phyloP scores from a whole-genome alignment of 169 alveolate genomes.

The Cryptosporidium bovis region DNA sequence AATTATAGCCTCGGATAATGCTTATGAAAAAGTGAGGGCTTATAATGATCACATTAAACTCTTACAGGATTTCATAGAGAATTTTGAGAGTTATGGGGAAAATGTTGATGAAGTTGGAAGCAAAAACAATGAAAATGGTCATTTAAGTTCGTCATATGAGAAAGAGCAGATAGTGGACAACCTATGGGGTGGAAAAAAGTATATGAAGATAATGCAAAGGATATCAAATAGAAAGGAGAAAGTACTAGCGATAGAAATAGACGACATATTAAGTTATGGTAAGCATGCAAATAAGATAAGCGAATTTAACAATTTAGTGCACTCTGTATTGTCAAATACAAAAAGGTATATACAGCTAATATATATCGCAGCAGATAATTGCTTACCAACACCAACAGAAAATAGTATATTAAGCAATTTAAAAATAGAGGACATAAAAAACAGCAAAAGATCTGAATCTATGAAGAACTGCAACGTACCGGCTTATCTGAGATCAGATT shows the following conservation, averaged over 20 bases:
- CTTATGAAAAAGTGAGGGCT: conserved; percentile 70
- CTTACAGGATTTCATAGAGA: conserved; percentile 30
- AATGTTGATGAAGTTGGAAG: not conserved
- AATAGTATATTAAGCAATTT: conserved; percentile 1
- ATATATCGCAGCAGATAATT: conserved; percentile 66
- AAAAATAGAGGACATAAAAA: conserved; percentile 47
- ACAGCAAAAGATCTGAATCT: conserved; percentile 63
- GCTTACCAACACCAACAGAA: conserved; percentile 15
- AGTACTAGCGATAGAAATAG: conserved; percentile 32
- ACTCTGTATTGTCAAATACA: conserved; percentile 58
- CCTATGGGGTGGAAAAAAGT: conserved; percentile 53
- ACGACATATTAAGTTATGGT: conserved; percentile 57
- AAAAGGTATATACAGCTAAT: conserved; percentile 74
- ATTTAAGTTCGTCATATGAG: not conserved
- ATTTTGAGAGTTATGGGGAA: conserved; percentile 43
- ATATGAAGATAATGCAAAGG: conserved; percentile 54
- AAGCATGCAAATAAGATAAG: conserved; percentile 34
- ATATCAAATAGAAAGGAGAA: conserved; percentile 36
- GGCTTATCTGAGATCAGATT: conserved; percentile 77
- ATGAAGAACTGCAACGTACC: conserved; percentile 87
- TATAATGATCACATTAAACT: conserved; percentile 47
- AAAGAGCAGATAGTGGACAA: not conserved
- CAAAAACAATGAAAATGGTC: not conserved
- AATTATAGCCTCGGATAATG: conserved; percentile 34
- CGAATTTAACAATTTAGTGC: conserved; percentile 46